A percentile compares a stretch with the other conserved stretches of the same genome.
Evolutionary conservation across 345 rosid species (phyloP).

Genomic region (Excoecaria cochinchinensis): DNA sequence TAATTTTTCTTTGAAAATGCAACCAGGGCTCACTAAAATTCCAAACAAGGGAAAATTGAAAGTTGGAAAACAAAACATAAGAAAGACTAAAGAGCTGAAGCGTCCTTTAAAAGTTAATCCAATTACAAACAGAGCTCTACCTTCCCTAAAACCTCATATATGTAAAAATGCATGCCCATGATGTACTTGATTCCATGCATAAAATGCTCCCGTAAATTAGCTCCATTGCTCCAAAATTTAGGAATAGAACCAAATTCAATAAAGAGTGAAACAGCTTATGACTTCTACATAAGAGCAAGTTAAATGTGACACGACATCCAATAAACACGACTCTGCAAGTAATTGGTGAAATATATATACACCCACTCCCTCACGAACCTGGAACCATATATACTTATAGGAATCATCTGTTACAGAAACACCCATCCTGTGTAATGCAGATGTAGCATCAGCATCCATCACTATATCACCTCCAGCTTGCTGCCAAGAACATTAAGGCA

Average conservation of each 20-base stretch:
- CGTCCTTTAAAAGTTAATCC: too few species aligned
- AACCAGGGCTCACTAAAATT: too few species aligned
- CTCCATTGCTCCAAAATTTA: background rate
- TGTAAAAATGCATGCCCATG: background rate
- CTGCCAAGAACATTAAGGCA: conserved; percentile 40
- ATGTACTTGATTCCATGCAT: background rate
- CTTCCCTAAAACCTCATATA: too few species aligned
- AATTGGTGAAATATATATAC: background rate
- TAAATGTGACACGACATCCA: background rate
- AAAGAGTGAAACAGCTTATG: background rate
- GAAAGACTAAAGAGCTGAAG: too few species aligned
- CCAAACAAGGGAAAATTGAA: too few species aligned
- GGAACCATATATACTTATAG: conserved; percentile 71
- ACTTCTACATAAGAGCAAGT: background rate
- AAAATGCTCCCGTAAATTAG: background rate
- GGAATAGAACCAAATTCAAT: background rate
- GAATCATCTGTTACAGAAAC: conserved; percentile 71
- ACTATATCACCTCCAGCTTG: conserved; percentile 84
- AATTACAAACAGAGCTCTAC: background rate
- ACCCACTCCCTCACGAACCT: conserved; percentile 34
- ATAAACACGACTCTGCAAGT: background rate
- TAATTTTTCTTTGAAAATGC: too few species aligned
- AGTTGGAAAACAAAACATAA: too few species aligned
- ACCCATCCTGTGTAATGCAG: conserved; percentile 70
- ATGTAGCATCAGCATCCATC: conserved; percentile 95